Percentiles rank a stretch among this genome's conserved stretches.
Conservation (phyloP, 345 rosid genomes). For the Salix suchowensis region DNA sequence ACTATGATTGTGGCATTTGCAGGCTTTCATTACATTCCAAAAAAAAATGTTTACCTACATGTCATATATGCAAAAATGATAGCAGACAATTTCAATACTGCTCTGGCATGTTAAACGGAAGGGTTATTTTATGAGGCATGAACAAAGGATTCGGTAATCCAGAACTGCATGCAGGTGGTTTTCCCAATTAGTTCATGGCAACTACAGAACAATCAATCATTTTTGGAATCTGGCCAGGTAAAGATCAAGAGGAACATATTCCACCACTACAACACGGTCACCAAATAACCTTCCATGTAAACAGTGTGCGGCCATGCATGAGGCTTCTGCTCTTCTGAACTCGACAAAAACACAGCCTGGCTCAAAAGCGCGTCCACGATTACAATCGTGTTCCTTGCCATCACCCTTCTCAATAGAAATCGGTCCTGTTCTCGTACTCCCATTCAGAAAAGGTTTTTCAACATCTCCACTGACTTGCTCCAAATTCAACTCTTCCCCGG, state of each 20-base stretch:
- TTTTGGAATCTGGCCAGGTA: conserved; percentile 52
- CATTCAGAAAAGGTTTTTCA: conserved; percentile 8
- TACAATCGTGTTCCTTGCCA: conserved; percentile 19
- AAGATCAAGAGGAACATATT: conserved; percentile 52
- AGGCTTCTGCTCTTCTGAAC: conserved; percentile 66
- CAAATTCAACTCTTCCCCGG: neutral
- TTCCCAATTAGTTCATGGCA: neutral
- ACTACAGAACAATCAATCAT: neutral
- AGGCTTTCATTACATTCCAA: neutral
- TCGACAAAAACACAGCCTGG: conserved; percentile 68
- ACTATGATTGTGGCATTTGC: neutral
- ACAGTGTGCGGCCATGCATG: conserved; percentile 64
- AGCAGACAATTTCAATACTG: neutral
- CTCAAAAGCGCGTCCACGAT: conserved; percentile 41
- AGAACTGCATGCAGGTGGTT: neutral
- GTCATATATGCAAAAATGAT: neutral
- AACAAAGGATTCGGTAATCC: neutral
- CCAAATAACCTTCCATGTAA: conserved; percentile 67
- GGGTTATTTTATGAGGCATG: neutral
- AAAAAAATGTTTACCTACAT: neutral
- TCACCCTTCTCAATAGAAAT: conserved; percentile 29
- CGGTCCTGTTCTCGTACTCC: neutral
- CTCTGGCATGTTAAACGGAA: neutral
- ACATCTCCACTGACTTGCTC: conserved; percentile 18
- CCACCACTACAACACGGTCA: conserved; percentile 49